Conservation (phyloP, 352 stramenopile genomes). For the Pythium periplocum region DNA sequence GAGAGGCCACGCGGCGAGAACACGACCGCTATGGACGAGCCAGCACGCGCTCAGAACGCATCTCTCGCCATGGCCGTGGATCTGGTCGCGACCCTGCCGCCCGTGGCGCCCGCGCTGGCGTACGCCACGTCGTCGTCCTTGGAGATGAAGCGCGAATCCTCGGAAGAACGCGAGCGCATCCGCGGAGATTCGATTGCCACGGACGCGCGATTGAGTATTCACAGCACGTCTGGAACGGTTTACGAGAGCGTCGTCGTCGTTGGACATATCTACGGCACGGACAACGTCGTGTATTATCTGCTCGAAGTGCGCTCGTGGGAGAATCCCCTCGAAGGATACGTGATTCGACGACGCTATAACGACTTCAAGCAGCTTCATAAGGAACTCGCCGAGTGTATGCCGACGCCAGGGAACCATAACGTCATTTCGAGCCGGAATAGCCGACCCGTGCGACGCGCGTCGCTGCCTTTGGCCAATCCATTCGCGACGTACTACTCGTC, state of each 20-base stretch:
- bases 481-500: constrained; percentile 33
- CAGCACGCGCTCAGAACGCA: no score
- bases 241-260: constrained; percentile 76
- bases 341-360: constrained; percentile 69
- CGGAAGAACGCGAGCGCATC: constrained; percentile 26
- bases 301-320: constrained; percentile 70
- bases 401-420: constrained; percentile 7
- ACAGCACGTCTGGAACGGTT: constrained; percentile 55
- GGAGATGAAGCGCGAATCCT: constrained; percentile 14
- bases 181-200: constrained; percentile 28
- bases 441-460: constrained; percentile 14
- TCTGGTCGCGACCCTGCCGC: background rate
- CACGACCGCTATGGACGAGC: no score
- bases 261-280: constrained; percentile 48
- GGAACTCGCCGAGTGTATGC: constrained; percentile 48
- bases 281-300: constrained; percentile 74
- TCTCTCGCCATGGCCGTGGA: no score
- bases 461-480: background rate
- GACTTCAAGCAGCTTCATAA: constrained; percentile 68
- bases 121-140: constrained; percentile 7
- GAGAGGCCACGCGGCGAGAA: no score
- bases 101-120: background rate
- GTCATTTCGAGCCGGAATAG: no score
- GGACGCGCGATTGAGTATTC: constrained; percentile 49
- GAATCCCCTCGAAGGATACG: constrained; percentile 70